Base-by-base conservation (phyloP, 108 stramenopile genomes). In the Licmophora abbreviata region DNA sequence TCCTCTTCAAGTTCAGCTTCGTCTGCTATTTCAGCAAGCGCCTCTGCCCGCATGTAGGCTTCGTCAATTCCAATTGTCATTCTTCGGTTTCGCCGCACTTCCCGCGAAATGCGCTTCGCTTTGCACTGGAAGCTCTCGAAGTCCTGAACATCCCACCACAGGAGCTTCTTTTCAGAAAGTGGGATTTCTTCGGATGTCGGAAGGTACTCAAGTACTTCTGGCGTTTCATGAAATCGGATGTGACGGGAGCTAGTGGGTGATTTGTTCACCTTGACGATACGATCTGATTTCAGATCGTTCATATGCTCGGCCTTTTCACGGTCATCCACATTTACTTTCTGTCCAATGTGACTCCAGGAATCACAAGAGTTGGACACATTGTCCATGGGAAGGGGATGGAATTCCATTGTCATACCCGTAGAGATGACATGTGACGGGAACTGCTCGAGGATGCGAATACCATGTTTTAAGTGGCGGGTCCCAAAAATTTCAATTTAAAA, bases 141-240 rank as follows among this genome's bases (percentile, higher is more conserved):
- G 25, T 50, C 48, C 21, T 32, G 12, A 24, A 14, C 17, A 2
- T n/a, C n/a, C 48, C 48, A 50, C 48, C 48, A 50, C 2, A 50
- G 29, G 2, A 31, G 3, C 20, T 20, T 40, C 38, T 15, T 40
- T 40, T 40, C 38, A 40, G 38, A 2, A 20, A 18, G 18, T 40
- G 38, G 20, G 15, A 40, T 3, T 5, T 40, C 38, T 18, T 15
- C 38, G 15, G 18, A 20, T 18, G 38, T 40, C 20, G 38, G 38
- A 3, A 40, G 5, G 38, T 18, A 40, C 20, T 40, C 38, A 15
- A 40, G 4, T 18, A 40, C 38, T 40, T 40, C 18, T 20, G 20
- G 18, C 1, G 20, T 40, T 40, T 40, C 38, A n/a, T n/a, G n/a
- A n/a, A n/a, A n/a, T n/a, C 5, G 38, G 38, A 4, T 15, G 18